Base-by-base conservation (phyloP, 257 asterid species). In the Coffea eugenioides region DNA sequence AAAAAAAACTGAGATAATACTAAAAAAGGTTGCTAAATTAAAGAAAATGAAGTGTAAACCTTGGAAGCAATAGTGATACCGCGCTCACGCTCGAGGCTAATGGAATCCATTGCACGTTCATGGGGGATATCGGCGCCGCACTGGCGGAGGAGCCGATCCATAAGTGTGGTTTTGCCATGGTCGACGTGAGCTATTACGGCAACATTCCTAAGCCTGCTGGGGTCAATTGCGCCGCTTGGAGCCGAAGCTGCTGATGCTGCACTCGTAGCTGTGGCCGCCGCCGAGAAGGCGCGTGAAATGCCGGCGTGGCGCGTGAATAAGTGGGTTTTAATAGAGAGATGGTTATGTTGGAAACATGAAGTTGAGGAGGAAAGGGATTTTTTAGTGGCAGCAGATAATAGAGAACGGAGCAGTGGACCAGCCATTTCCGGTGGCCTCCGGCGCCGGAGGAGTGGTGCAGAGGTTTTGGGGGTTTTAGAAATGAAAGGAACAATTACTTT, bases 181-280 rank as follows among this genome's bases (percentile, higher is more conserved):
- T 96, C 99, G 5, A 96, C 99, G 73, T 94, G 99, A 59, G 98
- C 99, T 67, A 96, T 96, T 57, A 96, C 99, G 6, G 99, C 98
- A 8, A 96, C 97, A 76, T 96, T 96, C 79, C 99, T 80, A 51
- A 96, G 95, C 59, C 84, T 89, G 69, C 79, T 68, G 1, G 99
- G 96, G 39, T 92, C 99, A 64, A 93, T 56, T 3, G 74, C 92
- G 66, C 83, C 83, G 61, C 77, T 83, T 21, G 86, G 69, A 41
- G 81, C 79, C 48, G 83, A 83, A 9, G 86, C 84, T 45, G 86
- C 45, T 14, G 92, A 71, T 52, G 88, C 72, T 31, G 92, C 75
- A 31, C 90, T 46, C 56, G 94, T 81, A 54, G 93, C 86, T 21
- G 89, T 83, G 73, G 88, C 78, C 74, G 89, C 75, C 49, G 89